Conservation (phyloP, 2,329 filamentous ascomycete species). For the Fusarium papillatum region DNA sequence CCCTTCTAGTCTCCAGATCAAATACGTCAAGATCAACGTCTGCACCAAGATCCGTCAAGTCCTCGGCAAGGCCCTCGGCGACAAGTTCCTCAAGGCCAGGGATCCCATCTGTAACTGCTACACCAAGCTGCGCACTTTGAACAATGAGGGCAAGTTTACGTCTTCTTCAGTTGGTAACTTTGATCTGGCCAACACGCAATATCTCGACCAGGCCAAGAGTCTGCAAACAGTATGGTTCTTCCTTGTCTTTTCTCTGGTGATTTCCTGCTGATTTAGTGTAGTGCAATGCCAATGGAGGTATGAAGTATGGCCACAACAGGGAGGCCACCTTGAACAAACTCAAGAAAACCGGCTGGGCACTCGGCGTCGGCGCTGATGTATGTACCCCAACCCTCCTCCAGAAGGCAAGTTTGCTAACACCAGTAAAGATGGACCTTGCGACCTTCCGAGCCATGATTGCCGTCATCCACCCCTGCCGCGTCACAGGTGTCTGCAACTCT, state of each 20-base stretch:
- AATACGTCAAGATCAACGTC: neutral
- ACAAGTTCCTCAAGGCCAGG: neutral
- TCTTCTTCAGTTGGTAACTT: neutral
- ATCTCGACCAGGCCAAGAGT: neutral
- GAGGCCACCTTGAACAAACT: neutral
- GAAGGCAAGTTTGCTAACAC: neutral
- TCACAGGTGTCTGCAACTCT: neutral
- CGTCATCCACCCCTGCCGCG: neutral
- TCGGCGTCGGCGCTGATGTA: neutral
- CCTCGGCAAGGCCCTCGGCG: neutral
- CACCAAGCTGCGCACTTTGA: neutral
- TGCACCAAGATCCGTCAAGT: neutral
- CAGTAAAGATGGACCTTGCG: neutral
- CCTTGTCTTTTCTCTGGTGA: neutral
- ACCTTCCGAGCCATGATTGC: neutral
- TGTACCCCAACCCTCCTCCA: neutral
- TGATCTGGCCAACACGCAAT: neutral
- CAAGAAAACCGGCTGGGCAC: neutral
- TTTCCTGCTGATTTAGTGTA: neutral
- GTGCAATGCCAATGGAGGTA: neutral
- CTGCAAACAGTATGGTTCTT: neutral
- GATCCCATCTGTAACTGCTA: neutral
- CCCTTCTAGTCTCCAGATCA: neutral
- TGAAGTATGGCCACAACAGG: neutral
- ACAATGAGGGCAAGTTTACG: neutral